Evolutionary conservation across 139 green algal genomes (phyloP).

Genomic region (Auxenochlorella protothecoides): DNA sequence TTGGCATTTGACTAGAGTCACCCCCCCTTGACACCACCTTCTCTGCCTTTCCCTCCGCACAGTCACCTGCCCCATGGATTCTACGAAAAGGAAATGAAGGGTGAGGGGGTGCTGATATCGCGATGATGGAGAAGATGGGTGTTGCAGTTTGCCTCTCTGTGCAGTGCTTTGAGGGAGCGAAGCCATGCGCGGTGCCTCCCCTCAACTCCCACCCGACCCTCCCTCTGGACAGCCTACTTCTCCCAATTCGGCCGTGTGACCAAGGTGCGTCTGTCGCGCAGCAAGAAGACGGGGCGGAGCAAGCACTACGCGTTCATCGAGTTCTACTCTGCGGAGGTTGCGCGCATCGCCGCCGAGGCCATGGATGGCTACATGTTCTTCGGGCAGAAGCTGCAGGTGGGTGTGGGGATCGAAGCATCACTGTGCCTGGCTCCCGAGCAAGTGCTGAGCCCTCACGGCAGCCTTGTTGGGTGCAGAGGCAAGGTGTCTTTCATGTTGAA

Average conservation of each 20-base stretch:
- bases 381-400: constrained; percentile 42
- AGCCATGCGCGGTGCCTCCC: neutral
- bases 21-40: neutral
- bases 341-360: constrained; percentile 62
- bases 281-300: constrained; percentile 35
- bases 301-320: constrained; percentile 64
- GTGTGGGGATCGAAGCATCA: constrained; percentile 5
- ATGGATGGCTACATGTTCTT: constrained; percentile 93
- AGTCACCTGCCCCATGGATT: constrained; percentile 88
- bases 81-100: constrained; percentile 78
- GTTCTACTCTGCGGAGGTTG: constrained; percentile 58
- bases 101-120: constrained; percentile 22
- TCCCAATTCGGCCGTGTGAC: constrained; percentile 39
- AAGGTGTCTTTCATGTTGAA: no score
- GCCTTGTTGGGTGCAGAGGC: no score
- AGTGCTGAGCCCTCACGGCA: no score
- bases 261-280: constrained; percentile 35
- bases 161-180: neutral
- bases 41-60: neutral
- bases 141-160: neutral
- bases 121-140: no score
- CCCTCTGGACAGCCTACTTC: constrained; percentile 23
- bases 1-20: neutral
- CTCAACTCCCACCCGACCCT: neutral
- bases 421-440: no score